Evolutionary conservation across 2,329 filamentous ascomycete genomes (phyloP), one percentile per base, ranked within the genome.

Genomic region (Aspergillus sp.): DNA sequence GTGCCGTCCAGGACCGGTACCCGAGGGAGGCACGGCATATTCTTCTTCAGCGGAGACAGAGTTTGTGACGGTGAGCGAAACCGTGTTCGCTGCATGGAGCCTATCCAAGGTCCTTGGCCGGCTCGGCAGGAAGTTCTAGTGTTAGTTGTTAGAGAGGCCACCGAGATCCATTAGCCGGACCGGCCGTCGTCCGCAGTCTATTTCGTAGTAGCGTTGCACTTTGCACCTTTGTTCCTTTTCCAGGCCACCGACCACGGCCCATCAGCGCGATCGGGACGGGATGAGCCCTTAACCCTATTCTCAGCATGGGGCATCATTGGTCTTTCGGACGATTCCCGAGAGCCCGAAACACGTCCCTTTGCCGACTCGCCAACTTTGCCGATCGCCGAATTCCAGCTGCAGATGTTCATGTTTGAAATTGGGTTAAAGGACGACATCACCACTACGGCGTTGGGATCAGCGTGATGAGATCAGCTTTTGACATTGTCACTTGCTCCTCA

Each of bases 221-320:
- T 18, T 24, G 24, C 24, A 24, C 5, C 1, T 24, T 24, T 24
- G 24, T 24, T 24, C 24, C 24, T 31, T 29, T 24, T 22, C 54
- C 50, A 46, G 20, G 26, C 26, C 26, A 29, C 26, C 26, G 26
- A 24, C 24, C 26, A 49, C 54, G 45, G 50, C 54, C 24, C 52
- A 52, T 52, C 16, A 39, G 31, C 22, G 9, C 50, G 16, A 36
- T 36, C 16, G 18, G 22, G 49, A 39, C 42, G 49, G 55, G 55
- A 26, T 47, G 55, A 53, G 29, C 49, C 55, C 39, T 53, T 52
- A 32, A 52, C 49, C 49, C 39, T 31, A 52, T 53, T 31, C 14
- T 16, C 32, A 36, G 32, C 14, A 42, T 42, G 36, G 36, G 36
- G 16, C 14, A 16, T n/a, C 14, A 36, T n/a, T 42, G 16, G 36